These are phyloP conservation scores for Aspergillus phoenicis DNA, from an alignment of 2,329 filamentous ascomycete genomes.

Conservation along the genomic window DNA sequence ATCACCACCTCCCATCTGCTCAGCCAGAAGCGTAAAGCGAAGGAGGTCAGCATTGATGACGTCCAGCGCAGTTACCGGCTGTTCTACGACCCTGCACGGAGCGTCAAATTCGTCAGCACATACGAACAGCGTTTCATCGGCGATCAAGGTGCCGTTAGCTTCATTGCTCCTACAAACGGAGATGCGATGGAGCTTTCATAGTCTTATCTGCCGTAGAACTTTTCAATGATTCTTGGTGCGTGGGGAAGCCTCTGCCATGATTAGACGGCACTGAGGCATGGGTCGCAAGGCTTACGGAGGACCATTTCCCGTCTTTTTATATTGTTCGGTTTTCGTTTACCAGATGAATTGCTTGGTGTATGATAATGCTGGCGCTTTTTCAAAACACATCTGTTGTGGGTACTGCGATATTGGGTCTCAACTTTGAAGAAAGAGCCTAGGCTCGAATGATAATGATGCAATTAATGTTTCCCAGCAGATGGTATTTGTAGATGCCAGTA, in stretches of 20 bases:
- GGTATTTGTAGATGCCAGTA: conserved; percentile 15
- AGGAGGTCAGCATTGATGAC: conserved; percentile 81
- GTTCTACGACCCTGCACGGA: conserved; percentile 87
- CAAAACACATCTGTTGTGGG: conserved; percentile 27
- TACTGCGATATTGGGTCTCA: conserved; percentile 26
- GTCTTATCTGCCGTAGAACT: conserved; percentile 13
- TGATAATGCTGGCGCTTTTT: conserved; percentile 43
- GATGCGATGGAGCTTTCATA: conserved; percentile 72
- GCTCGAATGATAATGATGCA: conserved; percentile 26
- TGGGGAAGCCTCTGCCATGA: not conserved
- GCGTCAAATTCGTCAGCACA: conserved; percentile 85
- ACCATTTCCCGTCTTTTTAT: conserved; percentile 19
- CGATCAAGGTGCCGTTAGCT: conserved; percentile 76
- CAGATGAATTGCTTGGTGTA: conserved; percentile 41
- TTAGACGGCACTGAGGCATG: not conserved
- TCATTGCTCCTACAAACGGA: conserved; percentile 57
- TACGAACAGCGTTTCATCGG: conserved; percentile 93
- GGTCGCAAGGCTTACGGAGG: not conserved
- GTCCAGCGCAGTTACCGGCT: conserved; percentile 91
- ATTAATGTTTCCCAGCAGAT: conserved; percentile 18
- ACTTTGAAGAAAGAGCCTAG: conserved; percentile 23
- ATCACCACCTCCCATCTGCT: conserved; percentile 93
- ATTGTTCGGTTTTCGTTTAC: conserved; percentile 25
- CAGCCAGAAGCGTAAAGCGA: conserved; percentile 79
- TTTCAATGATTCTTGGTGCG: conserved; percentile 13